These are phyloP conservation scores for Tuber calosporum DNA, from an alignment of 495 filamentous ascomycete species.

Conservation along the genomic window DNA sequence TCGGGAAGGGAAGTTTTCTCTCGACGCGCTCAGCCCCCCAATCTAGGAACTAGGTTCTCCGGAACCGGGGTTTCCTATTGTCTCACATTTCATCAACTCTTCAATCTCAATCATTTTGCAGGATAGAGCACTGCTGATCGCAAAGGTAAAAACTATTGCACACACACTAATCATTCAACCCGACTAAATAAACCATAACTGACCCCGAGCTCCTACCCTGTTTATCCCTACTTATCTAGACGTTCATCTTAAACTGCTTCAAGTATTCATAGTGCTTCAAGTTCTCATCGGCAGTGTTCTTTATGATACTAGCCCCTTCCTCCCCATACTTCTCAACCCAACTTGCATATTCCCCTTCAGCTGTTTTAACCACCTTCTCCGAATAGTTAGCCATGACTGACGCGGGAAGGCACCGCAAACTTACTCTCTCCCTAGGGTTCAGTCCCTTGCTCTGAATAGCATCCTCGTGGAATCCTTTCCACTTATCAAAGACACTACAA, in stretches of 20 bases:
- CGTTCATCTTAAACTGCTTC: slow-evolving; percentile 75
- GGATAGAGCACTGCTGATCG: neutral
- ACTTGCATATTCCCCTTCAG: slow-evolving; percentile 65
- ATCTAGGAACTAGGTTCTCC: neutral
- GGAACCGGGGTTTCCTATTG: neutral
- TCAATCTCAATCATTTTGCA: neutral
- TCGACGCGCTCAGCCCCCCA: neutral
- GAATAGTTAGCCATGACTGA: slow-evolving; percentile 33
- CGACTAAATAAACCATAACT: neutral
- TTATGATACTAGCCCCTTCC: slow-evolving; percentile 66
- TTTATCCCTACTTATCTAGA: slow-evolving; percentile 39
- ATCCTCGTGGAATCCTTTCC: slow-evolving; percentile 94
- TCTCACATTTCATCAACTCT: neutral
- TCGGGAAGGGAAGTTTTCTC: neutral
- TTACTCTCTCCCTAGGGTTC: slow-evolving; percentile 64
- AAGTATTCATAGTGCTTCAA: slow-evolving; percentile 83
- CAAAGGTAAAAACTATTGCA: neutral
- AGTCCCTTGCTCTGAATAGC: slow-evolving; percentile 71
- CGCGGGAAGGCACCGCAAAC: slow-evolving; percentile 40
- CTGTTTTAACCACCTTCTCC: slow-evolving; percentile 55
- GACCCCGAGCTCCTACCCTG: neutral
- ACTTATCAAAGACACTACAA: slow-evolving; percentile 67
- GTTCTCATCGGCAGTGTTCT: slow-evolving; percentile 68
- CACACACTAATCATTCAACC: neutral
- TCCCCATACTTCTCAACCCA: slow-evolving; percentile 79